phyloP scores from a whole-genome alignment of 768 basidiomycete genomes.

The Tylopilus sp. region DNA sequence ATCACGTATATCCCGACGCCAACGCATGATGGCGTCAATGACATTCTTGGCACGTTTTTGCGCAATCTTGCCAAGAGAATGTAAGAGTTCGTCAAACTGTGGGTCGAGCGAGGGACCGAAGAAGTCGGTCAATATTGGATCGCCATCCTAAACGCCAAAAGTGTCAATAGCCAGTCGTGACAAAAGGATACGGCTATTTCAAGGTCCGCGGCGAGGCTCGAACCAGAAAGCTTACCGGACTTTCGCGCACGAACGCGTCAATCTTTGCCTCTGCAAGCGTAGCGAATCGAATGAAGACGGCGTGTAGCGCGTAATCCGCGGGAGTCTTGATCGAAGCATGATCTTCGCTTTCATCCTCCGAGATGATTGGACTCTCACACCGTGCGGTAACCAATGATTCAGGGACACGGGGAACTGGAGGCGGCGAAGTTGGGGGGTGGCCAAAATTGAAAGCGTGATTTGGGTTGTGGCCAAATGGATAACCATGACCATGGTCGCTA shows the following conservation, averaged over 20 bases:
- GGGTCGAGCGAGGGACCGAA: conserved; percentile 73
- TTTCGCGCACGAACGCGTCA: conserved; percentile 65
- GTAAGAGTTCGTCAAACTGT: conserved; percentile 82
- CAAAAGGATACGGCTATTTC: not conserved
- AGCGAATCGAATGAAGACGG: conserved; percentile 85
- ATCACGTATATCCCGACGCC: conserved; percentile 77
- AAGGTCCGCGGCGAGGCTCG: not conserved
- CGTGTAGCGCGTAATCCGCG: conserved; percentile 84
- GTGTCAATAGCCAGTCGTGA: conserved; percentile 1
- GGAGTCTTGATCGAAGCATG: conserved; percentile 75
- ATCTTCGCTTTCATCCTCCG: conserved; percentile 62
- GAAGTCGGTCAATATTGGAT: conserved; percentile 59
- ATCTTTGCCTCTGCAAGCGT: conserved; percentile 77
- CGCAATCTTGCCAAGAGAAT: conserved; percentile 81
- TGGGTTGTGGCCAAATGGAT: conserved; percentile 32
- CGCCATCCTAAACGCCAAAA: conserved; percentile 52
- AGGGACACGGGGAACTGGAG: conserved; percentile 78
- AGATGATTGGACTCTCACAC: conserved; percentile 50
- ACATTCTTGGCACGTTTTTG: conserved; percentile 82
- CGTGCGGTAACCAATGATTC: conserved; percentile 49
- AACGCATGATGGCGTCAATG: conserved; percentile 82
- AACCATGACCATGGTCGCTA: conserved; percentile 57
- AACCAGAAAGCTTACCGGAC: conserved; percentile 48
- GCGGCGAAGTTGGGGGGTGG: conserved; percentile 51
- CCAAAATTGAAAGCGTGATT: conserved; percentile 25